Percentiles rank a stretch among this genome's conserved stretches.
Evolutionary conservation across 2,329 filamentous ascomycete species (phyloP).

Genomic region (Coleophoma eucalyptorum): DNA sequence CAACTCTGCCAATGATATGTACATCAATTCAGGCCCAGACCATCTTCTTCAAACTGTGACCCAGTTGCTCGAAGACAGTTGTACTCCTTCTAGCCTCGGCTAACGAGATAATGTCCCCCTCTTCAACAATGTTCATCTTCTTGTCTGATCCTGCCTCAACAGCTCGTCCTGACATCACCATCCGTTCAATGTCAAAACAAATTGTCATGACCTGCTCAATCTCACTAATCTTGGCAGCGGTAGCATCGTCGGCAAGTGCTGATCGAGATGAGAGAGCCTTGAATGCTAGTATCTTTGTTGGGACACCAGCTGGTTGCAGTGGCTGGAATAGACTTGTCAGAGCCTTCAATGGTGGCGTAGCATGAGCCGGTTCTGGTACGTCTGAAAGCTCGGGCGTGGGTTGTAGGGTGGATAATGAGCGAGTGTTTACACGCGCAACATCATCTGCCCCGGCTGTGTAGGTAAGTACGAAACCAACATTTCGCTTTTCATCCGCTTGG

Average conservation of each 20-base stretch:
- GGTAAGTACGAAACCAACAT: slow-evolving; percentile 78
- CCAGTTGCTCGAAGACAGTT: slow-evolving; percentile 79
- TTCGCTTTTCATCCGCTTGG: slow-evolving; percentile 73
- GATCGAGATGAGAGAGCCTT: slow-evolving; percentile 48
- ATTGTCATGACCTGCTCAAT: slow-evolving; percentile 23
- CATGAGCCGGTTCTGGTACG: slow-evolving; percentile 14
- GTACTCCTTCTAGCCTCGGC: slow-evolving; percentile 85
- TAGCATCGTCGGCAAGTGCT: slow-evolving; percentile 26
- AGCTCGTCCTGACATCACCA: slow-evolving; percentile 48
- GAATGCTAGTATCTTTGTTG: slow-evolving; percentile 42
- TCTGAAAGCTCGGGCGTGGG: slow-evolving; percentile 16
- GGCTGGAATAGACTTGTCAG: slow-evolving; percentile 8
- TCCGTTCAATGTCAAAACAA: slow-evolving; percentile 41
- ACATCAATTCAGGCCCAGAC: slow-evolving; percentile 60
- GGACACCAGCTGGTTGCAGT: slow-evolving; percentile 1
- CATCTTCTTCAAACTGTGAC: slow-evolving; percentile 88
- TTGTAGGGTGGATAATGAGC: slow-evolving; percentile 62
- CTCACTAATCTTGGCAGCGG: slow-evolving; percentile 17
- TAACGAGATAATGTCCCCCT: slow-evolving; percentile 73
- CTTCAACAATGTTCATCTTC: slow-evolving; percentile 45
- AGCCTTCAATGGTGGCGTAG: slow-evolving; percentile 5
- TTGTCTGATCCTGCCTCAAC: slow-evolving; percentile 31
- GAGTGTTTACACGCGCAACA: slow-evolving; percentile 77
- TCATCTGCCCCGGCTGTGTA: slow-evolving; percentile 72
- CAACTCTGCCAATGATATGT: too few relatives aligned